Conservation (phyloP, 495 filamentous ascomycete genomes). For the Penicillium ochrochloron region DNA sequence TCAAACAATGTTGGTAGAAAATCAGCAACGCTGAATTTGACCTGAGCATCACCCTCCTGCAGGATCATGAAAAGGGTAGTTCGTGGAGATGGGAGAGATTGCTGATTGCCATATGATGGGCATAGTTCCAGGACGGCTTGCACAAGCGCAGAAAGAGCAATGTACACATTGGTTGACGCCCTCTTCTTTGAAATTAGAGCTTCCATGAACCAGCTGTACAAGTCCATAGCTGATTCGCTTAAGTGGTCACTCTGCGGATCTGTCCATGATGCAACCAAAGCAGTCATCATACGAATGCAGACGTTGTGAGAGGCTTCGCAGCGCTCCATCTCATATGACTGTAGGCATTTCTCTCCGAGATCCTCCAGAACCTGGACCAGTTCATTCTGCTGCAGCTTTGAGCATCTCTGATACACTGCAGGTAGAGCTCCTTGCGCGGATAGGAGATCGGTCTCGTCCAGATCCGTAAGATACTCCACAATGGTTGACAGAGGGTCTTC, state of each 20-base stretch:
- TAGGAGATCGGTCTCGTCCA: constrained; percentile 65
- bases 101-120: constrained; percentile 61
- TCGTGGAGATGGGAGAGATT: constrained; percentile 66
- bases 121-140: constrained; percentile 67
- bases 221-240: constrained; percentile 63
- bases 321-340: constrained; percentile 64
- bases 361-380: constrained; percentile 55
- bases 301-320: constrained; percentile 77
- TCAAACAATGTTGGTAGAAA: constrained; percentile 76
- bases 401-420: constrained; percentile 44
- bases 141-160: constrained; percentile 67
- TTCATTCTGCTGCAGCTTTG: constrained; percentile 38
- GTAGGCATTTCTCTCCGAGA: constrained; percentile 63
- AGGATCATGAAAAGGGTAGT: constrained; percentile 78
- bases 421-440: constrained; percentile 55
- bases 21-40: constrained; percentile 75
- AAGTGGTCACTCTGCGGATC: constrained; percentile 57
- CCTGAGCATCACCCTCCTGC: constrained; percentile 64
- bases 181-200: constrained; percentile 63
- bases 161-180: constrained; percentile 69
- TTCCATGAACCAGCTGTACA: constrained; percentile 82
- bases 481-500: constrained; percentile 47
- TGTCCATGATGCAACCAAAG: constrained; percentile 68
- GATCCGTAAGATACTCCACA: constrained; percentile 59
- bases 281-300: constrained; percentile 71